A percentile compares a stretch with the other conserved stretches of the same genome.
These are phyloP conservation scores for Plasmodium ovale DNA, from an alignment of 169 alveolate species.

Conservation along the genomic window DNA sequence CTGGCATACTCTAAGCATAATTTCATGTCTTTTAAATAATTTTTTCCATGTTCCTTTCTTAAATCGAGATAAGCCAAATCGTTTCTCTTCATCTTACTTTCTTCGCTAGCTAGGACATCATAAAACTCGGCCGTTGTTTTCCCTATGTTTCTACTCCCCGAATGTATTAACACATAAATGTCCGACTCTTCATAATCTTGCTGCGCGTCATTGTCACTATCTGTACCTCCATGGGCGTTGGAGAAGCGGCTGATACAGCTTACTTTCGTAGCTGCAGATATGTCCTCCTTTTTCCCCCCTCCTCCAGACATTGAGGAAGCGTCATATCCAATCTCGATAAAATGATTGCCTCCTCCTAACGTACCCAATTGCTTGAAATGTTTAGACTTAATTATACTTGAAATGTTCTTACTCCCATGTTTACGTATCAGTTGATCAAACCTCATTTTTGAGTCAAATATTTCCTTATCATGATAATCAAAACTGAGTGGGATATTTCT, in stretches of 20 bases:
- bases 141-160: constrained; percentile 85
- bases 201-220: background rate
- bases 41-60: constrained; percentile 77
- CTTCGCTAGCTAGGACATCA: constrained; percentile 78
- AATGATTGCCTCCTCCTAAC: constrained; percentile 86
- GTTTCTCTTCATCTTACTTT: constrained; percentile 69
- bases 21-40: constrained; percentile 82
- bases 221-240: background rate
- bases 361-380: constrained; percentile 84
- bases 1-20: constrained; percentile 82
- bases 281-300: background rate
- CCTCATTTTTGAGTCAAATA: constrained; percentile 47
- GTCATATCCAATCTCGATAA: constrained; percentile 82
- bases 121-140: constrained; percentile 84
- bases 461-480: constrained; percentile 65
- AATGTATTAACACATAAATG: constrained; percentile 84
- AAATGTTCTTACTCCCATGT: constrained; percentile 39
- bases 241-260: too few relatives aligned
- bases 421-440: constrained; percentile 32
- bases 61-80: constrained; percentile 73
- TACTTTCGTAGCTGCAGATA: background rate
- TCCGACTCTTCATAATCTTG: constrained; percentile 51
- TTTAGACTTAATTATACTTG: constrained; percentile 48
- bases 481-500: constrained; percentile 66
- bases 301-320: background rate